phyloP scores from a whole-genome alignment of 163 green algal species.

The Prototheca cutis region DNA sequence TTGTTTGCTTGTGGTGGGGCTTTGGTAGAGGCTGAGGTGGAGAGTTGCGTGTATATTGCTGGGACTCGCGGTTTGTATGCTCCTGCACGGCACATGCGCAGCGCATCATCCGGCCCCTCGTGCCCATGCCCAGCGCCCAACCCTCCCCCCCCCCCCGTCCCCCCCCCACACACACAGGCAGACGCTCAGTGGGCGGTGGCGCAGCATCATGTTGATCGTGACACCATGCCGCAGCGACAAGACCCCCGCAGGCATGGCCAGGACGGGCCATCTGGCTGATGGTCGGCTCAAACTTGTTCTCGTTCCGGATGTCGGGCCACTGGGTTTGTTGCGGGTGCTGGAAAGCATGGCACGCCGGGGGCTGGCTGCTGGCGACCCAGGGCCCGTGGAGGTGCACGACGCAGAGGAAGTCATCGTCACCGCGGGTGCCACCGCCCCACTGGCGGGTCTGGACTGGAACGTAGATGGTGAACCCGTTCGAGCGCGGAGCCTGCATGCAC shows the following conservation, averaged over 20 bases:
- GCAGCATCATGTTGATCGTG: constrained; percentile 59
- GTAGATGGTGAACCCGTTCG: constrained; percentile 21
- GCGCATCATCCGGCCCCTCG: too few relatives aligned
- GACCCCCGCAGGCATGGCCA: constrained; percentile 45
- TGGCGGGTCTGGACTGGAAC: constrained; percentile 27
- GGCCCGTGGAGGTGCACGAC: constrained; percentile 34
- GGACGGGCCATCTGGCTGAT: constrained; percentile 65
- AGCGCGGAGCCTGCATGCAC: not conserved
- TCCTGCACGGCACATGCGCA: too few relatives aligned
- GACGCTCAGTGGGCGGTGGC: not conserved
- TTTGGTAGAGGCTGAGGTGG: too few relatives aligned
- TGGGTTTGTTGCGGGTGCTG: constrained; percentile 1
- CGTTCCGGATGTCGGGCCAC: constrained; percentile 23
- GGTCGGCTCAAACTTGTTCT: constrained; percentile 72
- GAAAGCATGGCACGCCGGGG: not conserved
- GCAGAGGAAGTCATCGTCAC: constrained; percentile 2
- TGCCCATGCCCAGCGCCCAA: not conserved
- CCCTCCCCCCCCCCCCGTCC: not conserved
- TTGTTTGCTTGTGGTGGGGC: too few relatives aligned
- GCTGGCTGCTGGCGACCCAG: not conserved
- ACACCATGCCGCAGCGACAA: constrained; percentile 75
- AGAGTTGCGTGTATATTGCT: too few relatives aligned
- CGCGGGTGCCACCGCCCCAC: too few relatives aligned
- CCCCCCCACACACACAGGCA: not conserved
- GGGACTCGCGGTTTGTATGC: too few relatives aligned